These are phyloP conservation scores for Komagataella pseudopastoris DNA, from an alignment of 805 yeast species.

Conservation along the genomic window DNA sequence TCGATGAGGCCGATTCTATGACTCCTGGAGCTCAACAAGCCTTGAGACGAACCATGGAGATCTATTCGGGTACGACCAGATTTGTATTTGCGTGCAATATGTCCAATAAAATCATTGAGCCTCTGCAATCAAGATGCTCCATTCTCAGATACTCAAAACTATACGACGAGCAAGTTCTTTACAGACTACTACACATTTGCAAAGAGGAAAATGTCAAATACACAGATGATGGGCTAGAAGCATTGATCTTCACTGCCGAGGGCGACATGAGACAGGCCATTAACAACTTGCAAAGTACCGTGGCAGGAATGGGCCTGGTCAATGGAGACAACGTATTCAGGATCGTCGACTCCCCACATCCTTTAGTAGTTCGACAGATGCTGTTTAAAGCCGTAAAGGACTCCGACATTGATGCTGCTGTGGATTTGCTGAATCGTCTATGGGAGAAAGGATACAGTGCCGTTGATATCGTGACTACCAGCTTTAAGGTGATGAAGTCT, in stretches of 20 bases:
- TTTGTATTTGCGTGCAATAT: conserved; percentile 99
- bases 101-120: conserved; percentile 89
- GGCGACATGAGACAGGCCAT: conserved; percentile 99
- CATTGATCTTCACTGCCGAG: conserved; percentile 87
- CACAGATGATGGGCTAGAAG: conserved; percentile 84
- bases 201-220: conserved; percentile 60
- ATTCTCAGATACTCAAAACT: conserved; percentile 74
- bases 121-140: conserved; percentile 93
- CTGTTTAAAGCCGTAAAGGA: conserved; percentile 27
- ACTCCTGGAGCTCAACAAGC: conserved; percentile 97
- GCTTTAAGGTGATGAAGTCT: conserved; percentile 78
- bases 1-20: conserved; percentile 96
- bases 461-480: conserved; percentile 81
- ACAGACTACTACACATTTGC: conserved; percentile 59
- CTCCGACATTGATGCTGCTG: conserved; percentile 47
- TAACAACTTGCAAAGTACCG: conserved; percentile 86
- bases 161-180: conserved; percentile 73
- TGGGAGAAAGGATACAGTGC: conserved; percentile 92
- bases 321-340: conserved; percentile 86
- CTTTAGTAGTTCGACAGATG: conserved; percentile 66
- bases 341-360: conserved; percentile 95
- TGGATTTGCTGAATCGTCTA: conserved; percentile 48
- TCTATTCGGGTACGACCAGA: conserved; percentile 88
- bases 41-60: conserved; percentile 86
- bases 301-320: conserved; percentile 88